Base-by-base conservation (phyloP, 352 stramenopile species). In the Phytopythium litorale region DNA sequence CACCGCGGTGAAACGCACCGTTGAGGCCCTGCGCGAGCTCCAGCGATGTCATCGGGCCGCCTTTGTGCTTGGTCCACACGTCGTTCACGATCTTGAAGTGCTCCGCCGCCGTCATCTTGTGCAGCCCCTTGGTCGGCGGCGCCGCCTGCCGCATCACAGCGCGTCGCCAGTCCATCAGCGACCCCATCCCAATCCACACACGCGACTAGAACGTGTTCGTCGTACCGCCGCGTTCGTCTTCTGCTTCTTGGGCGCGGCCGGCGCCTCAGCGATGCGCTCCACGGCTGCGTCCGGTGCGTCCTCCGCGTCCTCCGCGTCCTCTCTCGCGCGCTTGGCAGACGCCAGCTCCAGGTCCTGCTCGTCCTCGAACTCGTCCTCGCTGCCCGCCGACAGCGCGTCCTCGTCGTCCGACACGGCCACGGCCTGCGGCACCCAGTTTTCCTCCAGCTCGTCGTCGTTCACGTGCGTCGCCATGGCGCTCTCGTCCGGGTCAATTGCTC, bases 51-150 rank as follows among this genome's bases (percentile, higher is more conserved):
- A 96, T 81, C 43, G 89, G 75, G 2, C 83, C 81, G 48, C 87
- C 84, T 28, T 83, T 84, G 58, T 90, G 64, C 73, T 91, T 94
- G 23, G 55, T 75, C 66, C 91, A 94, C 35, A 82, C 67, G 46
- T 92, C 77, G 57, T 93, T 92, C 11, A 94, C 75, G 62, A 96
- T 81, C 60, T 90, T 85, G 59, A 92, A 94, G 70, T 90, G 83
- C 60, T 94, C 86, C 3, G 61, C 68, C 15, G 70, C 62, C 16
- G 71, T 91, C 81, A 94, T 89, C 70, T 88, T 91, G 60, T 94
- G 81, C 59, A 92, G 62, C 0, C 81, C 86, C 58, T 92, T 94
- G 69, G 40, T 57, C 48, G 51, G 23, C 55, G 66, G 30, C 43
- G 43, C 33, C 25, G 33, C 35, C 59, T 30, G 18, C 43, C 16